Evolutionary conservation across 169 alveolate species (phyloP).

Genomic region (Cyclospora cayetanensis): DNA sequence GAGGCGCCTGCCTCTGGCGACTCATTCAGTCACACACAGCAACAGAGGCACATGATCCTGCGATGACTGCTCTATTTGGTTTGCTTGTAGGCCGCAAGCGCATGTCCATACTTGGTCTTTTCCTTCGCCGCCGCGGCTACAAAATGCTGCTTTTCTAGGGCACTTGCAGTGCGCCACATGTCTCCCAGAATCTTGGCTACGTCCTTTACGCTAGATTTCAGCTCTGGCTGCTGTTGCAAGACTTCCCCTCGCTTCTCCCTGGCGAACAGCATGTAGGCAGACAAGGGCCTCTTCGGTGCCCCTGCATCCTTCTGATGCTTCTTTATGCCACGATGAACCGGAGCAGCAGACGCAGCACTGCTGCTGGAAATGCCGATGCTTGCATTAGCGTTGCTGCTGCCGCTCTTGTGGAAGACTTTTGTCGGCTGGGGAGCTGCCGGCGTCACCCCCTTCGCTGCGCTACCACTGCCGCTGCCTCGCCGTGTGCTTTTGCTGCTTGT

Average conservation of each 20-base stretch:
- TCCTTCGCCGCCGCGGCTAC: not conserved
- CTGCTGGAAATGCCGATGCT: conserved; percentile 49
- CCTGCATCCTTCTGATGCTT: conserved; percentile 9
- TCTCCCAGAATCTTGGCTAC: not conserved
- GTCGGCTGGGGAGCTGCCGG: conserved; percentile 19
- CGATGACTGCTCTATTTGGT: not conserved
- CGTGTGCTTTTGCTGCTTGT: conserved; percentile 8
- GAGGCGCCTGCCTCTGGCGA: too few relatives aligned
- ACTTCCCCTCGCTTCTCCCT: not conserved
- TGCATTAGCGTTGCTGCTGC: not conserved
- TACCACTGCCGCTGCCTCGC: not conserved
- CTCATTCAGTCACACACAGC: not conserved
- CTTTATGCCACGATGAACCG: not conserved
- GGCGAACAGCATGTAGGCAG: not conserved
- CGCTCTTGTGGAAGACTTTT: not conserved
- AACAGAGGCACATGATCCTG: not conserved
- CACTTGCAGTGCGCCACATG: not conserved
- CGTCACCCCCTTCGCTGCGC: not conserved
- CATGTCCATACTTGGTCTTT: not conserved
- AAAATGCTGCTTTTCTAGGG: not conserved
- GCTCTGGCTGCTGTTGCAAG: not conserved
- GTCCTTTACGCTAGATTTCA: not conserved
- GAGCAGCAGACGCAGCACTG: not conserved
- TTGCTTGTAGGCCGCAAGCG: conserved; percentile 3
- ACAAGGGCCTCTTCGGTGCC: conserved; percentile 42